phyloP scores from a whole-genome alignment of 148 eudicot genomes.

The Euryodendron excelsum region DNA sequence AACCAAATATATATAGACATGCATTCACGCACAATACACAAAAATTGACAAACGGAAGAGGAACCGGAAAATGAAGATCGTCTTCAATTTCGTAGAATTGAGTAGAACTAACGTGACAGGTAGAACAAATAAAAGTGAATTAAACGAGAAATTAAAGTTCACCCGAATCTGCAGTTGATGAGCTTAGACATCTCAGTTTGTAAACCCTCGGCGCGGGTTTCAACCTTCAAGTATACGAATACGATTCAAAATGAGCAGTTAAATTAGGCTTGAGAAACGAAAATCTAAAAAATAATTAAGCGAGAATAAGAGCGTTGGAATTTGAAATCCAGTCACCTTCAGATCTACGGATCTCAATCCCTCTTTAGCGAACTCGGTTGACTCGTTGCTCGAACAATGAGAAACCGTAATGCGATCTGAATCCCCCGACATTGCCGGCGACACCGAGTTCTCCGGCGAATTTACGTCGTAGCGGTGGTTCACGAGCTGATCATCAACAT shows the following conservation, averaged over 20 bases:
- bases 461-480: too few species aligned
- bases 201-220: constrained; percentile 16
- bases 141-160: constrained; percentile 9
- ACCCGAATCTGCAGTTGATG: constrained; percentile 31
- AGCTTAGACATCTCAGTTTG: constrained; percentile 23
- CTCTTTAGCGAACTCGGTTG: neutral
- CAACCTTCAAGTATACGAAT: constrained; percentile 8
- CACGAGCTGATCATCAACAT: neutral
- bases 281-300: neutral
- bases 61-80: neutral
- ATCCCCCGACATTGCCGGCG: constrained; percentile 13
- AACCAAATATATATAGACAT: neutral
- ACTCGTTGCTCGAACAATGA: constrained; percentile 12
- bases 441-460: constrained; percentile 12
- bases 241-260: neutral
- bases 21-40: neutral
- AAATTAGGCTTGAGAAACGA: neutral
- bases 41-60: neutral
- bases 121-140: neutral
- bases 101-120: neutral
- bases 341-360: constrained; percentile 28
- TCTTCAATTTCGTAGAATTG: neutral
- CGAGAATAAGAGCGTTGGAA: too few species aligned
- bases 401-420: constrained; percentile 18
- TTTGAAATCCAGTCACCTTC: constrained; percentile 27